Percentiles rank a stretch among this genome's conserved stretches.
Evolutionary conservation across 202 grass and related monocot species (phyloP).

Genomic region (Hordeum pubiflorum): DNA sequence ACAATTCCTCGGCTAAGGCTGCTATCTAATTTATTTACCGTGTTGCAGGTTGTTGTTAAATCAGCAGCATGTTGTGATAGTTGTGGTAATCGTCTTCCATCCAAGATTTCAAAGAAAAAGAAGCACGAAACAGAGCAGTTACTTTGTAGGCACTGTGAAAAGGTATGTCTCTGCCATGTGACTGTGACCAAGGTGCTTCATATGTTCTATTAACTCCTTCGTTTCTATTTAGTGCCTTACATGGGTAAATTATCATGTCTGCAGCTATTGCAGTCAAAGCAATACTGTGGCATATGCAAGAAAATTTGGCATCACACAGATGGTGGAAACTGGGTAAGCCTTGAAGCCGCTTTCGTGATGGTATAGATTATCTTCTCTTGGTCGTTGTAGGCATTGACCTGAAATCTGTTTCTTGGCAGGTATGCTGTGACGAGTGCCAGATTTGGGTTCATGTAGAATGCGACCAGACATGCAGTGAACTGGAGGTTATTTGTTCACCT

Average conservation of each 20-base stretch:
- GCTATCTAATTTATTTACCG: conserved; percentile 12
- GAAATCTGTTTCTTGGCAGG: conserved; percentile 34
- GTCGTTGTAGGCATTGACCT: conserved; percentile 4
- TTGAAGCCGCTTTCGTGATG: not conserved
- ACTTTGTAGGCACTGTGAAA: conserved; percentile 69
- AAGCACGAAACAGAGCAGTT: conserved; percentile 40
- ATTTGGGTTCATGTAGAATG: conserved; percentile 98
- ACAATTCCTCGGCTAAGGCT: not conserved
- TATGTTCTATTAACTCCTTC: not conserved
- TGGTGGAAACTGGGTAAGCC: conserved; percentile 80
- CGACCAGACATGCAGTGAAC: conserved; percentile 50
- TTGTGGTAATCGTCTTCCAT: conserved; percentile 47
- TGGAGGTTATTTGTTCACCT: conserved; percentile 56
- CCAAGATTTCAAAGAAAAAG: conserved; percentile 57
- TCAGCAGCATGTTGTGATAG: conserved; percentile 47
- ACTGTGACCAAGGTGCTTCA: not conserved
- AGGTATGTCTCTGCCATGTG: conserved; percentile 28
- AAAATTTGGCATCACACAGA: conserved; percentile 96
- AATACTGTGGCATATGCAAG: conserved; percentile 95
- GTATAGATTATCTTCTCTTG: conserved; percentile 19
- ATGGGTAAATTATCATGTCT: conserved; percentile 11
- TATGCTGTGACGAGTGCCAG: conserved; percentile 84
- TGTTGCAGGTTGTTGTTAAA: conserved; percentile 42
- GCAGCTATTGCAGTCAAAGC: conserved; percentile 81
- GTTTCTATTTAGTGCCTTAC: conserved; percentile 3